Evolutionary conservation across 371 early-diverging fungal genomes (phyloP).

Genomic region (Basidiobolus meristosporus): DNA sequence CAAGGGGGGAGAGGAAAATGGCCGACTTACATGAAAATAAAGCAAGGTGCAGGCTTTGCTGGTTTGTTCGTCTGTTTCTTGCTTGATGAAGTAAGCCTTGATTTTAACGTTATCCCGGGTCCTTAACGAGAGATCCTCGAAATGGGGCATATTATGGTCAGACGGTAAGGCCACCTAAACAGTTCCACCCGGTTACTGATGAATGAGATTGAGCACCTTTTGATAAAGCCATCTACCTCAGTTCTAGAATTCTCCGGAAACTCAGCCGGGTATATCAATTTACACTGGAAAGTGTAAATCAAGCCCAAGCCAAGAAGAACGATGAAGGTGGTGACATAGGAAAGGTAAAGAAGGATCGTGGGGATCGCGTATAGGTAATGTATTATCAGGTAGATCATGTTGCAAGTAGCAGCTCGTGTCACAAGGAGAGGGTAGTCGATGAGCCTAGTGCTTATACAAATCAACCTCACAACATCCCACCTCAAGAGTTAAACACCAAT

Average conservation of each 20-base stretch:
- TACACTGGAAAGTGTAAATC: conserved; percentile 54
- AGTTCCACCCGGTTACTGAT: background rate
- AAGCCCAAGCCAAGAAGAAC: too few species aligned
- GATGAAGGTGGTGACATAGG: too few species aligned
- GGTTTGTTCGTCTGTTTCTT: conserved; percentile 24
- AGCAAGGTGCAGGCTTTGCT: conserved; percentile 49
- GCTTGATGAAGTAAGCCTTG: conserved; percentile 57
- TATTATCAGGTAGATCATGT: too few species aligned
- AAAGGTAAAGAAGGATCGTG: too few species aligned
- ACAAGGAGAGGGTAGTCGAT: too few species aligned
- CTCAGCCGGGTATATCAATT: conserved; percentile 65
- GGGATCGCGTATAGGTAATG: background rate
- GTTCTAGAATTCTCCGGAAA: conserved; percentile 65
- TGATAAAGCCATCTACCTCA: conserved; percentile 15
- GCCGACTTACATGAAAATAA: conserved; percentile 52
- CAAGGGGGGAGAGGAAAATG: background rate
- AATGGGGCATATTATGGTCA: conserved; percentile 42
- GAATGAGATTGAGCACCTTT: background rate
- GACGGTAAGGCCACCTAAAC: conserved; percentile 50
- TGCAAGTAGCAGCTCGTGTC: too few species aligned
- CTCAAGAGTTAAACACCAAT: too few species aligned
- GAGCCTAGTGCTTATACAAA: too few species aligned
- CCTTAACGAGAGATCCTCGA: conserved; percentile 45
- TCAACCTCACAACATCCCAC: too few species aligned
- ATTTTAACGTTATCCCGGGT: conserved; percentile 67